Conservation (phyloP, 139 green algal species). For the Raphidocelis subcapitata region DNA sequence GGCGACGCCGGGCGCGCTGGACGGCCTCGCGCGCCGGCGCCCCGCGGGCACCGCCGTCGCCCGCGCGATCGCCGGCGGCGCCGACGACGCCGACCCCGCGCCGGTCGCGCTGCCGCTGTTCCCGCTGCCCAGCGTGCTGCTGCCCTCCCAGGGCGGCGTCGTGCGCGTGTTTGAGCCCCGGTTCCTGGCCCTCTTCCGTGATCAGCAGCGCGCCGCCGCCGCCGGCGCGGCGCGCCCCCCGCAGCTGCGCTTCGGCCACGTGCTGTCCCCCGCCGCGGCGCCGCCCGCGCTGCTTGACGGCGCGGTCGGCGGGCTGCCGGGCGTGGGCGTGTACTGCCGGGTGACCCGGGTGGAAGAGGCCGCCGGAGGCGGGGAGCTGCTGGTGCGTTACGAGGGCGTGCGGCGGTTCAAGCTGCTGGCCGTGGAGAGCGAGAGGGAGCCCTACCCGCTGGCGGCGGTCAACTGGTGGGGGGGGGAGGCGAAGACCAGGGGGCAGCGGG, state of each 20-base stretch:
- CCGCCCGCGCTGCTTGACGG: constrained; percentile 24
- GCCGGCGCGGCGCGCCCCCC: not conserved
- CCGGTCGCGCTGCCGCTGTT: constrained; percentile 21
- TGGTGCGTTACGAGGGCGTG: constrained; percentile 28
- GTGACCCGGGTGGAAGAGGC: constrained; percentile 11
- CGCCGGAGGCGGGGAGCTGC: not conserved
- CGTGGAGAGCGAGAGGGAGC: constrained; percentile 26
- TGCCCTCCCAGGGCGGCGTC: constrained; percentile 10
- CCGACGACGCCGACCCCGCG: too few relatives aligned
- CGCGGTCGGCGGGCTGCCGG: constrained; percentile 19
- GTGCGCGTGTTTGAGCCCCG: constrained; percentile 27
- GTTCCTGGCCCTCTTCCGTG: constrained; percentile 27
- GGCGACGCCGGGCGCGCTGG: too few relatives aligned
- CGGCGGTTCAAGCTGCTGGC: constrained; percentile 30
- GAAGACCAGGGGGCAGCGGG: not conserved
- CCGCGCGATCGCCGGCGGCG: too few relatives aligned
- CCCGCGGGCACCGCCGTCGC: too few relatives aligned
- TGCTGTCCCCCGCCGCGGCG: constrained; percentile 13
- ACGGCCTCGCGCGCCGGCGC: too few relatives aligned
- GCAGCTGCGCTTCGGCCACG: constrained; percentile 27
- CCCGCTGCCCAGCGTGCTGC: constrained; percentile 13
- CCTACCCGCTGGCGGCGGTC: constrained; percentile 26
- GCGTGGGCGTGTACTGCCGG: constrained; percentile 14
- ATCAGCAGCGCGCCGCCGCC: not conserved
- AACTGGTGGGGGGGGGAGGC: constrained; percentile 4